These are phyloP conservation scores for Ophiostoma himal-ulmi DNA, from an alignment of 2,329 filamentous ascomycete species.

Conservation along the genomic window DNA sequence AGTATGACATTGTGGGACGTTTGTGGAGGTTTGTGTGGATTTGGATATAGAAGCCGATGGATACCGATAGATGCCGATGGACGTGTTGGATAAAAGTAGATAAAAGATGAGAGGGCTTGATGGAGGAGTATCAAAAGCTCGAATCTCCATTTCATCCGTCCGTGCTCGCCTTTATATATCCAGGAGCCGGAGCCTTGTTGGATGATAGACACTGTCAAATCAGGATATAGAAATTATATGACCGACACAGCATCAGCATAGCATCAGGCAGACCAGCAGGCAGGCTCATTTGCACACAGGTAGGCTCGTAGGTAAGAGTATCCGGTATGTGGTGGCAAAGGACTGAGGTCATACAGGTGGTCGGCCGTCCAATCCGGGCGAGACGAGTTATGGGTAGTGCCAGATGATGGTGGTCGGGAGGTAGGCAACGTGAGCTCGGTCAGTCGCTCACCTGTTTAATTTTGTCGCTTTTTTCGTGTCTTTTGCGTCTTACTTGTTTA, in stretches of 20 bases:
- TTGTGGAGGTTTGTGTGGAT: background rate
- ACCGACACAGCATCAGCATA: background rate
- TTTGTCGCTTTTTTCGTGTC: background rate
- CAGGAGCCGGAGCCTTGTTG: background rate
- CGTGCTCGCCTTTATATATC: background rate
- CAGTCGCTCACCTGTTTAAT: background rate
- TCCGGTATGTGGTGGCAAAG: conserved; percentile 6
- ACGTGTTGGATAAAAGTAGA: background rate
- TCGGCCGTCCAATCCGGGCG: background rate
- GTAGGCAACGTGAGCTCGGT: conserved; percentile 1
- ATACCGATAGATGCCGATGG: background rate
- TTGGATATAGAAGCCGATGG: background rate
- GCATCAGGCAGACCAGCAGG: background rate
- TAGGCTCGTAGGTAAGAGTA: background rate
- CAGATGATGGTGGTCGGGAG: background rate
- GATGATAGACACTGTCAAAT: background rate
- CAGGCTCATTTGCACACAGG: background rate
- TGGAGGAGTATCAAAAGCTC: background rate
- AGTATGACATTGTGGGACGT: background rate
- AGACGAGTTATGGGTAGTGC: background rate
- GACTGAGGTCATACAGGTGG: conserved; percentile 10
- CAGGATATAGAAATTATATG: background rate
- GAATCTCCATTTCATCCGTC: background rate
- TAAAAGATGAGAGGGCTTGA: background rate
- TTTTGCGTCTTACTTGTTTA: background rate